These are phyloP conservation scores for Ceratobasidium sp. DNA, from an alignment of 1,284 basidiomycete species.

Conservation along the genomic window DNA sequence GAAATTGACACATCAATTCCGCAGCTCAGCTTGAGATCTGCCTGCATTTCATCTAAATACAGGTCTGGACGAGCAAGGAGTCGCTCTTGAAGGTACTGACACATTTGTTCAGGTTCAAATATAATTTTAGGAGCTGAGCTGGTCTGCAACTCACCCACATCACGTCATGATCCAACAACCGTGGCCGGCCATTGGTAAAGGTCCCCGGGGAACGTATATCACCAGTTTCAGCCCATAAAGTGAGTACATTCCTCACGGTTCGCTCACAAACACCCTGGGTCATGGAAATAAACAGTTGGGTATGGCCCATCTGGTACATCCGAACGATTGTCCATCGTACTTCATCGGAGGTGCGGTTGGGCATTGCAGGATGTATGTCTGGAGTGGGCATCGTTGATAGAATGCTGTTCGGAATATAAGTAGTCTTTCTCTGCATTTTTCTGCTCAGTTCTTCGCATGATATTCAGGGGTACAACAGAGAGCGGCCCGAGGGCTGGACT, in stretches of 20 bases:
- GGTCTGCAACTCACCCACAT: slow-evolving; percentile 30
- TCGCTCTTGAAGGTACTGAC: slow-evolving; percentile 35
- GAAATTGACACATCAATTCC: slow-evolving; percentile 15
- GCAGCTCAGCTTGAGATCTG: slow-evolving; percentile 2
- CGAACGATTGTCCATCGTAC: neutral
- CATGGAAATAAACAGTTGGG: neutral
- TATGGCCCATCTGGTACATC: neutral
- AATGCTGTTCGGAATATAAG: no score
- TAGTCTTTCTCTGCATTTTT: neutral
- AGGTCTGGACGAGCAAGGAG: slow-evolving; percentile 35
- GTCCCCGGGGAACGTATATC: neutral
- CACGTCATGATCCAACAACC: neutral
- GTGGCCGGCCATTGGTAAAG: neutral
- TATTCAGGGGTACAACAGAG: neutral
- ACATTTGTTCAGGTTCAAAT: no score
- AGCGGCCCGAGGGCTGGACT: neutral
- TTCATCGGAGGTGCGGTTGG: neutral
- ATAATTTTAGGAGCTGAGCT: no score
- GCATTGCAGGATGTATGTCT: neutral
- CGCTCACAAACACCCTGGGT: neutral
- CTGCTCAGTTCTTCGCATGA: neutral
- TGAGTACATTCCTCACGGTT: neutral
- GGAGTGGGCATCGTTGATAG: neutral
- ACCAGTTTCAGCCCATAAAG: neutral
- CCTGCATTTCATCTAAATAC: slow-evolving; percentile 45